These are phyloP conservation scores for Penicillium psychrosexuale DNA, from an alignment of 2,329 filamentous ascomycete genomes.

Conservation along the genomic window DNA sequence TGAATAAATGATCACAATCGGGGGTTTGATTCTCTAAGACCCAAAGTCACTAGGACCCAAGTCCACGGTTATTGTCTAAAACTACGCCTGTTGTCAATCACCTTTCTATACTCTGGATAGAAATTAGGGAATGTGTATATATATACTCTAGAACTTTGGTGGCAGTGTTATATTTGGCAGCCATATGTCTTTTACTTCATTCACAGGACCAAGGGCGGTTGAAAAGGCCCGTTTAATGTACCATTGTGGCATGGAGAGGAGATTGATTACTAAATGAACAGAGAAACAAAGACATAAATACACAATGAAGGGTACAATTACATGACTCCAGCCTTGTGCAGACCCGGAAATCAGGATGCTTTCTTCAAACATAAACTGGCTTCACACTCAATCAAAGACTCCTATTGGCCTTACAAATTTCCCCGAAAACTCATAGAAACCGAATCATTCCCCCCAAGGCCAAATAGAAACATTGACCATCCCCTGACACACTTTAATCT, in stretches of 20 bases:
- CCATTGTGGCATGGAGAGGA: neutral
- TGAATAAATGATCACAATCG: too few relatives aligned
- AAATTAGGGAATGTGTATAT: too few relatives aligned
- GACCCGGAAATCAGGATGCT: neutral
- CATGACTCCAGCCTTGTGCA: neutral
- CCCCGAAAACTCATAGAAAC: too few relatives aligned
- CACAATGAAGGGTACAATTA: neutral
- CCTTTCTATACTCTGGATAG: too few relatives aligned
- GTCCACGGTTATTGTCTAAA: neutral
- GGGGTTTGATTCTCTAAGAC: neutral
- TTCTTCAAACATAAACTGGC: neutral
- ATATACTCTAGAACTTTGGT: too few relatives aligned
- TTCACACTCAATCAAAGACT: neutral
- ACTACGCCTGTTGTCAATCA: too few relatives aligned
- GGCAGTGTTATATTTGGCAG: neutral
- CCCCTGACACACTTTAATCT: neutral
- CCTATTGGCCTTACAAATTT: too few relatives aligned
- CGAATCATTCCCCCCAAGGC: too few relatives aligned
- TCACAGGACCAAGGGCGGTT: neutral
- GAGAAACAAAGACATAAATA: neutral
- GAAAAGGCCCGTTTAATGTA: neutral
- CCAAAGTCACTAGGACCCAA: neutral
- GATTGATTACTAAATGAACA: neutral
- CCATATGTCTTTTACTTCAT: neutral
- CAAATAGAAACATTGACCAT: neutral